A percentile compares a stretch with the other conserved stretches of the same genome.
Conservation (phyloP, 2,329 filamentous ascomycete species). For the Coniochaeta sp. region DNA sequence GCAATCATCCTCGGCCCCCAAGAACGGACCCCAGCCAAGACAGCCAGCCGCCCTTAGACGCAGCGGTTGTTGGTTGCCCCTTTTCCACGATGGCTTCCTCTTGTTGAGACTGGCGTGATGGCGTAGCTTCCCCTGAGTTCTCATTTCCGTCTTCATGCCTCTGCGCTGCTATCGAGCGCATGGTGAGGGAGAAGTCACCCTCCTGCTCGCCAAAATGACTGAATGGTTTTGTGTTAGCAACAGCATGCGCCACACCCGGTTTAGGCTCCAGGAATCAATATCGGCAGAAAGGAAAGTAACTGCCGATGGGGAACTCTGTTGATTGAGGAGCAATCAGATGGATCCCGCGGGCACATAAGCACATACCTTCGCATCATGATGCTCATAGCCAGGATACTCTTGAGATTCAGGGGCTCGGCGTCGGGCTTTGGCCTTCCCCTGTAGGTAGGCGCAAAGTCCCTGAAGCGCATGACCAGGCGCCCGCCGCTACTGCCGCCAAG, state of each 20-base stretch:
- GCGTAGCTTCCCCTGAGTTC: background rate
- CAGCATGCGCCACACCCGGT: background rate
- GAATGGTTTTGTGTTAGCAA: conserved; percentile 15
- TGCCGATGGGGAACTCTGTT: too few relatives aligned
- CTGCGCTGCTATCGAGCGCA: conserved; percentile 41
- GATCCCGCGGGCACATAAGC: too few relatives aligned
- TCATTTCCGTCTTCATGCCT: background rate
- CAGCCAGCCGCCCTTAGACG: background rate
- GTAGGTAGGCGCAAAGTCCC: conserved; percentile 63
- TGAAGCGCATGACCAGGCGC: conserved; percentile 54
- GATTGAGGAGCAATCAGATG: too few relatives aligned
- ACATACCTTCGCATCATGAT: conserved; percentile 74
- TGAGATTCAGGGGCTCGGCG: conserved; percentile 50
- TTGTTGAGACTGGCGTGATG: background rate
- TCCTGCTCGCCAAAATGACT: conserved; percentile 73
- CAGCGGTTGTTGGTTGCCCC: background rate
- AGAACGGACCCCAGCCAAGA: background rate
- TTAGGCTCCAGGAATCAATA: background rate
- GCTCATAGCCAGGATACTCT: conserved; percentile 57
- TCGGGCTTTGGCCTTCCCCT: conserved; percentile 59
- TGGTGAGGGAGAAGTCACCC: conserved; percentile 55
- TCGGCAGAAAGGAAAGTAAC: background rate
- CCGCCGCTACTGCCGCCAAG: conserved; percentile 17
- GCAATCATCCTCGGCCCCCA: background rate
- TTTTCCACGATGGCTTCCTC: background rate